Conservation (phyloP, 73 alveolate species). For the Stentor coeruleus region DNA sequence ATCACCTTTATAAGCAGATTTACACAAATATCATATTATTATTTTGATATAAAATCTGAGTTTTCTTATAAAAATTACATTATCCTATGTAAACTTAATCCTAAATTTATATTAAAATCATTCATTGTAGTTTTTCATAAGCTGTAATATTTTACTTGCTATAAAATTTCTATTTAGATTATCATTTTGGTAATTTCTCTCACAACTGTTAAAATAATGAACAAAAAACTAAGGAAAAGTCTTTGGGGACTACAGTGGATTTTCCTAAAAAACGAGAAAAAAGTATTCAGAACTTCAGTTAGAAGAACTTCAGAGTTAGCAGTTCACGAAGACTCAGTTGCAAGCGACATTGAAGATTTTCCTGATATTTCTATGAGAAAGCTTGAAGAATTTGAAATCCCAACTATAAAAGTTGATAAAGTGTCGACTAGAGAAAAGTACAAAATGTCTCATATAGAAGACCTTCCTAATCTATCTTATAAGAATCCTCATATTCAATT, state of each 20-base stretch:
- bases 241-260: constrained; percentile 2
- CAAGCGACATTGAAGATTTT: constrained; percentile 3
- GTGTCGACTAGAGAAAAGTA: neutral
- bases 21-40: no score
- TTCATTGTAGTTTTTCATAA: no score
- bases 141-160: no score
- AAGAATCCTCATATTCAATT: neutral
- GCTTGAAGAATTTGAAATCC: neutral
- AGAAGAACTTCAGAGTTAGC: neutral
- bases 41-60: no score
- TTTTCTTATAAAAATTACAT: no score
- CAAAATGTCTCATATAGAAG: constrained; percentile 2
- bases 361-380: neutral
- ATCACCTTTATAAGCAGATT: no score
- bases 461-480: neutral
- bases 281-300: neutral
- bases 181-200: no score
- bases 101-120: no score
- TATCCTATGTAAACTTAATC: no score
- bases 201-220: no score
- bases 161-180: no score
- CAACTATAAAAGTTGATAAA: neutral
- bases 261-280: neutral
- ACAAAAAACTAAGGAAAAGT: neutral
- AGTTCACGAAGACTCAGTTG: neutral